These are phyloP conservation scores for Nepenthes gracilis DNA, from an alignment of 148 eudicot species.

Conservation along the genomic window DNA sequence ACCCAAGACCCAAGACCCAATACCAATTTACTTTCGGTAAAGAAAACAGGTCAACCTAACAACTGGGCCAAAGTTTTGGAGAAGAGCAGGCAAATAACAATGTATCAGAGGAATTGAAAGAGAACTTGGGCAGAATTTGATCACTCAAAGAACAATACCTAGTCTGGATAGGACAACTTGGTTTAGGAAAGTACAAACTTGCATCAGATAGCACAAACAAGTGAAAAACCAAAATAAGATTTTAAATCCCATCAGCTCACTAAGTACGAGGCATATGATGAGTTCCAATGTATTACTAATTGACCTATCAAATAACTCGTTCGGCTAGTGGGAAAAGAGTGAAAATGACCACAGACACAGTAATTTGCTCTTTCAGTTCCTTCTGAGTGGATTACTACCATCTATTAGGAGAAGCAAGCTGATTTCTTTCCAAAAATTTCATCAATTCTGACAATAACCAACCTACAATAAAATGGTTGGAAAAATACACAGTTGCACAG, in stretches of 20 bases:
- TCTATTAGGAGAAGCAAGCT: too few species aligned
- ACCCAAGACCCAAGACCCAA: too few species aligned
- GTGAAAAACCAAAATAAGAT: slow-evolving; percentile 5
- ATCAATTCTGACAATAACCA: too few species aligned
- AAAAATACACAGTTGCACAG: too few species aligned
- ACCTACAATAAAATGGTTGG: too few species aligned
- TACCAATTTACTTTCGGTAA: too few species aligned
- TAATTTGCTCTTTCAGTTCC: too few species aligned
- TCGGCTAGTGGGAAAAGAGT: background rate
- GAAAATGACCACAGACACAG: background rate
- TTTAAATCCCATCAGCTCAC: background rate
- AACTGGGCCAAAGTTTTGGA: too few species aligned
- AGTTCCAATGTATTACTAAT: background rate
- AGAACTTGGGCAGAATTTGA: background rate
- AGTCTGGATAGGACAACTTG: background rate
- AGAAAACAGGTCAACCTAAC: too few species aligned
- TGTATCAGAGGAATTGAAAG: background rate
- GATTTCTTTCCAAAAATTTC: too few species aligned
- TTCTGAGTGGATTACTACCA: too few species aligned
- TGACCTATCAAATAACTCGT: background rate
- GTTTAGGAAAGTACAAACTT: background rate
- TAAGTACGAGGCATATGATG: background rate
- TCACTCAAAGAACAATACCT: background rate
- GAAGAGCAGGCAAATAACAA: too few species aligned
- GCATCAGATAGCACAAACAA: slow-evolving; percentile 8